Percentiles rank a stretch among this genome's conserved stretches.
Conservation (phyloP, 129 eudicot genomes). For the Scalesia atractyloides region DNA sequence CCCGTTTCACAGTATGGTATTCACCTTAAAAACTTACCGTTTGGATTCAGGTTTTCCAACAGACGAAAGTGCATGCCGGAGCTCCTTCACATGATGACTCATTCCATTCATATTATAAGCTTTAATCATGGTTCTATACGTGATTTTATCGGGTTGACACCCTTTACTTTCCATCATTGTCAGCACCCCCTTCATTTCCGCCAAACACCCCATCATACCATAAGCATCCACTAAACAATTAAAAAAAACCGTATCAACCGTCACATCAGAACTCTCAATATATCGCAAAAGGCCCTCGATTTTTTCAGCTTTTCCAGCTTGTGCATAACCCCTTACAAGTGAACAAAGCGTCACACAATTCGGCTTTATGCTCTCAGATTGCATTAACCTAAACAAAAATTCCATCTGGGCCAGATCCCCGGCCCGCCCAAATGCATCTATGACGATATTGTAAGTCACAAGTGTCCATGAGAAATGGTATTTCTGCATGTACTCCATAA, state of each 20-base stretch:
- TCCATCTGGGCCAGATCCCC: constrained; percentile 92
- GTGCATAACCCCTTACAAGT: constrained; percentile 80
- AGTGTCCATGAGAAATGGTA: constrained; percentile 89
- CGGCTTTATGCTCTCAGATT: constrained; percentile 84
- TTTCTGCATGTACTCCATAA: constrained; percentile 92
- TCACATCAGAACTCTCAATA: constrained; percentile 79
- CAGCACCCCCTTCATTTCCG: constrained; percentile 79
- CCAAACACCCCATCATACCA: constrained; percentile 94
- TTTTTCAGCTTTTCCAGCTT: constrained; percentile 72
- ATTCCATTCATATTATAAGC: constrained; percentile 69
- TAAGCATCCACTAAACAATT: constrained; percentile 88
- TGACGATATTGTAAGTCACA: constrained; percentile 79
- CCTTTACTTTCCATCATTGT: constrained; percentile 81
- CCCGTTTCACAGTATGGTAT: neutral
- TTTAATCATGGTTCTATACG: constrained; percentile 87
- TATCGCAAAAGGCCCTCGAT: constrained; percentile 62
- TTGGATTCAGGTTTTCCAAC: constrained; percentile 31
- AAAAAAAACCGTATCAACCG: constrained; percentile 75
- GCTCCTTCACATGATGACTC: constrained; percentile 76
- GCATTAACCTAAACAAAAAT: constrained; percentile 82
- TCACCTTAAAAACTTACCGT: constrained; percentile 24
- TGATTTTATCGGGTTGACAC: constrained; percentile 72
- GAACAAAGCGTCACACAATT: constrained; percentile 90
- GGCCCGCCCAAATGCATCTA: constrained; percentile 89
- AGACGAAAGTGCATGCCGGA: constrained; percentile 51